Evolutionary conservation across 345 rosid species (phyloP).

Genomic region (Pistacia vera): DNA sequence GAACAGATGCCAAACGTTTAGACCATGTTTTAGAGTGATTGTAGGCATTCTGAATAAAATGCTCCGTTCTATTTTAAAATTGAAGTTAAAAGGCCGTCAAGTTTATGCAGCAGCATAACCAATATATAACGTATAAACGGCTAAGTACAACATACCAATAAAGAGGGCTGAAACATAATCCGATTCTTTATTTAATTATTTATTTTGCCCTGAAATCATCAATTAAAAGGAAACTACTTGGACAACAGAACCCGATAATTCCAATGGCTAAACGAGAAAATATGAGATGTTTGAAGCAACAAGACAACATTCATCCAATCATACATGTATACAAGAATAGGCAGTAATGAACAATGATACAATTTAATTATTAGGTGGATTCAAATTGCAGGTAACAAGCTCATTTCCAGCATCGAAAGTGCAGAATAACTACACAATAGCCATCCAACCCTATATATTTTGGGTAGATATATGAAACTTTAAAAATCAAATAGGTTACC

Average conservation of each 20-base stretch:
- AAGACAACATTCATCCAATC: not conserved
- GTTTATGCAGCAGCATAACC: no score
- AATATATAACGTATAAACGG: no score
- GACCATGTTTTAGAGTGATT: no score
- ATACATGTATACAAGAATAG: not conserved
- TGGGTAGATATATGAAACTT: not conserved
- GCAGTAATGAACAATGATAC: not conserved
- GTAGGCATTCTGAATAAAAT: no score
- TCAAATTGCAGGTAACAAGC: not conserved
- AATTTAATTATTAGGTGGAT: not conserved
- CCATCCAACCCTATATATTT: not conserved
- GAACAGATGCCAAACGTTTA: no score
- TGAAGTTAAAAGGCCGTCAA: no score
- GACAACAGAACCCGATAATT: not conserved
- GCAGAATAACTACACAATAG: not conserved
- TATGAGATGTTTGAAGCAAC: not conserved
- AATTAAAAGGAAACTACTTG: not conserved
- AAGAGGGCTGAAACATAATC: not conserved
- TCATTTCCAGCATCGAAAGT: not conserved
- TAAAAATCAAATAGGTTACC: not conserved
- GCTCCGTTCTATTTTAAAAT: no score
- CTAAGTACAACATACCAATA: not conserved
- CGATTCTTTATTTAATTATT: not conserved
- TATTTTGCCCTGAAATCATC: not conserved
- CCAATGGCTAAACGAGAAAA: slow-evolving; percentile 1